These are phyloP conservation scores for Calocybe indica DNA, from an alignment of 768 basidiomycete genomes.

Conservation along the genomic window DNA sequence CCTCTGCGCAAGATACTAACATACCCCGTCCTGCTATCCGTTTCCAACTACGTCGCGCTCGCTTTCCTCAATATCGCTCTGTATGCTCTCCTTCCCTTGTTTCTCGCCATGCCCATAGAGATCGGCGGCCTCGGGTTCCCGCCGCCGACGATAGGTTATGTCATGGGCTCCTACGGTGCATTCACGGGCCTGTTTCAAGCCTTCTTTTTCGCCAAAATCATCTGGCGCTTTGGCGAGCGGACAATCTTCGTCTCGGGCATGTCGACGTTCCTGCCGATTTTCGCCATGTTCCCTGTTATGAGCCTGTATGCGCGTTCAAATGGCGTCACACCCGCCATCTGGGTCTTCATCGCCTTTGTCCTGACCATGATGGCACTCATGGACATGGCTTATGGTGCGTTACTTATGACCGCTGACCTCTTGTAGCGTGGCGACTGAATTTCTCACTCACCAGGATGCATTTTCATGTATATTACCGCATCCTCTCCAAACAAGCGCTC, in stretches of 20 bases:
- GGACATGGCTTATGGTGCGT: slow-evolving; percentile 8
- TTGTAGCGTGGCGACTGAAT: not conserved
- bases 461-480: slow-evolving; percentile 46
- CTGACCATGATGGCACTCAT: slow-evolving; percentile 3
- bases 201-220: slow-evolving; percentile 38
- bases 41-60: slow-evolving; percentile 45
- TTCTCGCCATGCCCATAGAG: slow-evolving; percentile 43
- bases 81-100: slow-evolving; percentile 43
- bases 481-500: slow-evolving; percentile 43
- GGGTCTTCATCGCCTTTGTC: slow-evolving; percentile 2
- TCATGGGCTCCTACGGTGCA: slow-evolving; percentile 41
- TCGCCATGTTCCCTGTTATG: slow-evolving; percentile 16
- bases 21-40: slow-evolving; percentile 57
- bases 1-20: slow-evolving; percentile 36
- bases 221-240: slow-evolving; percentile 42
- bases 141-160: slow-evolving; percentile 44
- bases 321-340: not conserved
- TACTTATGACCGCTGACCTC: not conserved
- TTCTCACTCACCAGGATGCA: slow-evolving; percentile 26
- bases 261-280: slow-evolving; percentile 28
- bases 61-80: slow-evolving; percentile 39
- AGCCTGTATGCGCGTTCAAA: not conserved
- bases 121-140: slow-evolving; percentile 49
- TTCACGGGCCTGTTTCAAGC: slow-evolving; percentile 46
- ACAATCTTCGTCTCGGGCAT: slow-evolving; percentile 36